Evolutionary conservation across 202 grass and related monocot species (phyloP).

Genomic region (Schoenoplectus triqueter): DNA sequence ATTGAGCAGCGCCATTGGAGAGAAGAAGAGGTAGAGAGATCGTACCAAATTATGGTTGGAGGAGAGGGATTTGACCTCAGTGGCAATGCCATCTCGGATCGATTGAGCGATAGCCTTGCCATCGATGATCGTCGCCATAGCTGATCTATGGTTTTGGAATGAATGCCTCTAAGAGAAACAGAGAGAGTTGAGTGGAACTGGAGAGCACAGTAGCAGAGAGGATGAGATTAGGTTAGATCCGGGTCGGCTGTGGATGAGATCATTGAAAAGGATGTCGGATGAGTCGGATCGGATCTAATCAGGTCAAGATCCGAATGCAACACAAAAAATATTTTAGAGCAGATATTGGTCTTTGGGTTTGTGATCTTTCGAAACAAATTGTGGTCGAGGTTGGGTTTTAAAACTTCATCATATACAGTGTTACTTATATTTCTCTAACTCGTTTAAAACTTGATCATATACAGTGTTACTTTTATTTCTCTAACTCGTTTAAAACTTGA

Average conservation of each 20-base stretch:
- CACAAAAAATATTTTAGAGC: neutral
- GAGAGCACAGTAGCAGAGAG: neutral
- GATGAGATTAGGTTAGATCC: neutral
- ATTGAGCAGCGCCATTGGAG: neutral
- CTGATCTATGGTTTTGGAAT: neutral
- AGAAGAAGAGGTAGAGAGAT: neutral
- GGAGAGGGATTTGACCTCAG: conserved; percentile 56
- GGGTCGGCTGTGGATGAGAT: neutral
- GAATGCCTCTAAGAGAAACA: neutral
- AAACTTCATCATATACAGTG: too few relatives aligned
- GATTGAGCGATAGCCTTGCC: conserved; percentile 76
- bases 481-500: too few relatives aligned
- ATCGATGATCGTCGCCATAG: conserved; percentile 92
- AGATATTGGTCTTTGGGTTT: neutral
- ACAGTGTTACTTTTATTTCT: too few relatives aligned
- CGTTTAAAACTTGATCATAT: too few relatives aligned
- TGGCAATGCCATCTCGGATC: conserved; percentile 64
- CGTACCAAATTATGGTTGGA: conserved; percentile 51
- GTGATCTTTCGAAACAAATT: too few relatives aligned
- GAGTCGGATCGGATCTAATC: neutral
- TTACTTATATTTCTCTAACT: too few relatives aligned
- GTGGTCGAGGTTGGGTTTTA: too few relatives aligned
- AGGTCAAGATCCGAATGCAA: neutral
- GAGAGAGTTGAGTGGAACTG: neutral
- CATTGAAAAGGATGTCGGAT: neutral